Percentiles rank a stretch among this genome's conserved stretches.
phyloP scores from a whole-genome alignment of 2,329 filamentous ascomycete species.

The Ceratocystis eucalypticola region DNA sequence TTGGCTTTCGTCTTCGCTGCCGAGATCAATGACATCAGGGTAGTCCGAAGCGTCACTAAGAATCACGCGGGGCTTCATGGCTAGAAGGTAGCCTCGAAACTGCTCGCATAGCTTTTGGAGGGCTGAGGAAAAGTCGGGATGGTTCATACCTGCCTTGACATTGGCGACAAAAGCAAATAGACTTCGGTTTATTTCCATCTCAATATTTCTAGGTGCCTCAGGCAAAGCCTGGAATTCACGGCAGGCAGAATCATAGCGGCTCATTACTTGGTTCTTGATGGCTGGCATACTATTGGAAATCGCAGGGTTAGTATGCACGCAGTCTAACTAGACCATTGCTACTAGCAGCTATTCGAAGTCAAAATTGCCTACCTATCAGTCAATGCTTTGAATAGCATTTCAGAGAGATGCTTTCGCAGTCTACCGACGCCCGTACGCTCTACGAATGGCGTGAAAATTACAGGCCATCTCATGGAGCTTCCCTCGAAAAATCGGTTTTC shows the following conservation, averaged over 20 bases:
- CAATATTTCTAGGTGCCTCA: slow-evolving; percentile 53
- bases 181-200: slow-evolving; percentile 48
- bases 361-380: slow-evolving; percentile 32
- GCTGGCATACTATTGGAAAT: slow-evolving; percentile 32
- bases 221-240: slow-evolving; percentile 45
- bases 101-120: slow-evolving; percentile 36
- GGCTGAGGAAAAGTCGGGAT: slow-evolving; percentile 32
- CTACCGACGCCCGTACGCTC: slow-evolving; percentile 41
- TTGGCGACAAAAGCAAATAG: slow-evolving; percentile 43
- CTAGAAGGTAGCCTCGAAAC: slow-evolving; percentile 37
- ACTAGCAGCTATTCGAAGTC: background rate
- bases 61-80: slow-evolving; percentile 35
- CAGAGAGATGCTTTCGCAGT: slow-evolving; percentile 39
- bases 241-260: slow-evolving; percentile 39
- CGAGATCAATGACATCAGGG: slow-evolving; percentile 28
- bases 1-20: slow-evolving; percentile 29
- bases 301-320: background rate
- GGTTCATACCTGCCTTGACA: slow-evolving; percentile 41
- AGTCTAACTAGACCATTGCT: background rate
- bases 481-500: slow-evolving; percentile 41
- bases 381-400: slow-evolving; percentile 41
- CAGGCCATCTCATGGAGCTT: slow-evolving; percentile 34
- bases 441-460: slow-evolving; percentile 34
- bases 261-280: slow-evolving; percentile 40
- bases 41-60: slow-evolving; percentile 29